Conservation (phyloP, 1,284 basidiomycete genomes). For the Sporisorium scitamineum region DNA sequence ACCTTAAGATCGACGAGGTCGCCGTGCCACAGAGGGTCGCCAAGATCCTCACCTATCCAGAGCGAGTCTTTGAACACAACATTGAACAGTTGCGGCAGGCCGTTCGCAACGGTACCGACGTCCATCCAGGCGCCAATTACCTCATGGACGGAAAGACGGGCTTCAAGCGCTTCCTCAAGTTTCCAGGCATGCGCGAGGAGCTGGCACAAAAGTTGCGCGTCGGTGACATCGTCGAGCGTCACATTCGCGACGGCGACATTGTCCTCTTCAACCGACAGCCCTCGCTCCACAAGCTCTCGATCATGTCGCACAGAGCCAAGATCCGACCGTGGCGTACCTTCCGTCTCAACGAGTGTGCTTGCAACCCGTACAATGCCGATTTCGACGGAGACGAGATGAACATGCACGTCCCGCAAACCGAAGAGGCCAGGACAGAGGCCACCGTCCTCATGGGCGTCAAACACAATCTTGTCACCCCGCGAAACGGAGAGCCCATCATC, state of each 20-base stretch:
- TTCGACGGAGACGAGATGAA: constrained; percentile 99
- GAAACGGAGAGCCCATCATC: constrained; percentile 67
- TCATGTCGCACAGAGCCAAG: constrained; percentile 98
- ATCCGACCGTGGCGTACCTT: constrained; percentile 97
- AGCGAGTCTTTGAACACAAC: constrained; percentile 93
- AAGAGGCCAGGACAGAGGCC: constrained; percentile 97
- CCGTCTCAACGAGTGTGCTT: constrained; percentile 98
- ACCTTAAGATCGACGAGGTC: constrained; percentile 85
- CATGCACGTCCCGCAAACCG: constrained; percentile 95
- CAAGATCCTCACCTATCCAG: constrained; percentile 95
- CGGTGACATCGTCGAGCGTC: constrained; percentile 91
- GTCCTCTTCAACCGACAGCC: constrained; percentile 99
- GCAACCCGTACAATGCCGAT: constrained; percentile 99
- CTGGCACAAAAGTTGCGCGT: constrained; percentile 80
- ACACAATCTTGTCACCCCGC: constrained; percentile 86
- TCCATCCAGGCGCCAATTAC: constrained; percentile 96
- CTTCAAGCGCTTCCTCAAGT: constrained; percentile 76
- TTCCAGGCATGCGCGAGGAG: constrained; percentile 62
- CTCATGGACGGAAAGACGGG: constrained; percentile 77
- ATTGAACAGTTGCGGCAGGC: constrained; percentile 82
- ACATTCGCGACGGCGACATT: constrained; percentile 95
- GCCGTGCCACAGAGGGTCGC: constrained; percentile 97
- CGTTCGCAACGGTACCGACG: constrained; percentile 88
- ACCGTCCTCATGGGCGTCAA: constrained; percentile 98
- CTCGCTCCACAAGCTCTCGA: constrained; percentile 82